A percentile compares a stretch with the other conserved stretches of the same genome.
phyloP scores from a whole-genome alignment of 2,329 filamentous ascomycete genomes.

The Aspergillus pseudotamarii region DNA sequence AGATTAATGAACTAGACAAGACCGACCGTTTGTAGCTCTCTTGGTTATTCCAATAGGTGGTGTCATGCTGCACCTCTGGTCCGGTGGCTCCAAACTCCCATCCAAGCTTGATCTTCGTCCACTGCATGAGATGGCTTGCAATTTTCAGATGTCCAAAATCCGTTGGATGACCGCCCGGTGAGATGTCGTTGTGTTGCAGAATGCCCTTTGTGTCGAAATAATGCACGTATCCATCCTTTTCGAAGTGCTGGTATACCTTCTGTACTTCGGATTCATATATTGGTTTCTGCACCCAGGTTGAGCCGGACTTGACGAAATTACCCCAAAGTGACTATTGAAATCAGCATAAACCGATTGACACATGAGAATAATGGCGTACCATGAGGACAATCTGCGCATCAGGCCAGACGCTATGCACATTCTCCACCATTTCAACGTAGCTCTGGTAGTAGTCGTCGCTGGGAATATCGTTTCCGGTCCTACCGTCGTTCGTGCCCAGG shows the following conservation, averaged over 20 bases:
- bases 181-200: constrained; percentile 64
- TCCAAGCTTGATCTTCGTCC: constrained; percentile 57
- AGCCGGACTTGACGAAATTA: constrained; percentile 54
- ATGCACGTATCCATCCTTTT: constrained; percentile 7
- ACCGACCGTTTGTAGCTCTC: constrained; percentile 36
- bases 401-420: constrained; percentile 45
- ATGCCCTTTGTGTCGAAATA: constrained; percentile 64
- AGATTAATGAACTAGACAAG: neutral
- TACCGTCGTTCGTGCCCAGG: constrained; percentile 50
- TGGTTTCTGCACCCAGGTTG: constrained; percentile 51
- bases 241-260: constrained; percentile 27
- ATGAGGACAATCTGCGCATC: constrained; percentile 46
- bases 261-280: constrained; percentile 56
- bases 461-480: constrained; percentile 44
- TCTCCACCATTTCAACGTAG: constrained; percentile 45
- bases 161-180: constrained; percentile 60
- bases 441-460: constrained; percentile 36
- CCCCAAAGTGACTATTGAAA: constrained; percentile 53
- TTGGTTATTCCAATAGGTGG: constrained; percentile 57
- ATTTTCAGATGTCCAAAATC: constrained; percentile 64
- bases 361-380: constrained; percentile 18
- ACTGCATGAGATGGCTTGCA: constrained; percentile 61
- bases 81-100: constrained; percentile 60
- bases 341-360: constrained; percentile 2
- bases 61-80: constrained; percentile 54